phyloP scores from a whole-genome alignment of 805 yeast genomes.

The Vanderwaltozyma yarrowii region DNA sequence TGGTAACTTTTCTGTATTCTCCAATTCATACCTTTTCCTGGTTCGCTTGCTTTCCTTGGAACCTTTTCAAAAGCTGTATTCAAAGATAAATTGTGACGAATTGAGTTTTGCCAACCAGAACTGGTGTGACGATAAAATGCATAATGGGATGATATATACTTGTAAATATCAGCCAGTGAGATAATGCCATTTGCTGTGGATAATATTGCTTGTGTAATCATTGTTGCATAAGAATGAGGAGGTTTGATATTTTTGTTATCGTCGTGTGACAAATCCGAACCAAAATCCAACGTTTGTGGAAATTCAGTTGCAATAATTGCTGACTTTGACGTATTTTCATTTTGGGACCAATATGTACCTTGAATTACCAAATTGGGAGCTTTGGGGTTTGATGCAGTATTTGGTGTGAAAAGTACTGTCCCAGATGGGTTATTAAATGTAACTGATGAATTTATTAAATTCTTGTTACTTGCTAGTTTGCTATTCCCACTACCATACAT shows the following conservation, averaged over 20 bases:
- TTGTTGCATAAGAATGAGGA: conserved; percentile 90
- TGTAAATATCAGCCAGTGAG: conserved; percentile 82
- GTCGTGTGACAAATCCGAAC: conserved; percentile 66
- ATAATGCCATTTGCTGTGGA: conserved; percentile 78
- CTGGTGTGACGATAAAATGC: conserved; percentile 81
- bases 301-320: conserved; percentile 27
- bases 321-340: conserved; percentile 4
- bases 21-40: conserved; percentile 99
- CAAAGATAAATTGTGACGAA: conserved; percentile 85
- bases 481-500: conserved; percentile 21
- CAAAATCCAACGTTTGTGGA: conserved; percentile 24
- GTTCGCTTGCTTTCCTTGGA: conserved; percentile 84
- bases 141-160: conserved; percentile 75
- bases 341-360: neutral
- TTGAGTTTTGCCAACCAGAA: conserved; percentile 97
- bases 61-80: conserved; percentile 97
- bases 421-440: conserved; percentile 2
- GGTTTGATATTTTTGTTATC: conserved; percentile 87
- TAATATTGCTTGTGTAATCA: conserved; percentile 94
- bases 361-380: neutral
- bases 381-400: neutral
- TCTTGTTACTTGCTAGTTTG: conserved; percentile 1
- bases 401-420: neutral
- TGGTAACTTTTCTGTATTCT: conserved; percentile 77
- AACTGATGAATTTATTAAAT: neutral